Conservation (phyloP, 306 rosid species). For the Pyrus pyrifolia region DNA sequence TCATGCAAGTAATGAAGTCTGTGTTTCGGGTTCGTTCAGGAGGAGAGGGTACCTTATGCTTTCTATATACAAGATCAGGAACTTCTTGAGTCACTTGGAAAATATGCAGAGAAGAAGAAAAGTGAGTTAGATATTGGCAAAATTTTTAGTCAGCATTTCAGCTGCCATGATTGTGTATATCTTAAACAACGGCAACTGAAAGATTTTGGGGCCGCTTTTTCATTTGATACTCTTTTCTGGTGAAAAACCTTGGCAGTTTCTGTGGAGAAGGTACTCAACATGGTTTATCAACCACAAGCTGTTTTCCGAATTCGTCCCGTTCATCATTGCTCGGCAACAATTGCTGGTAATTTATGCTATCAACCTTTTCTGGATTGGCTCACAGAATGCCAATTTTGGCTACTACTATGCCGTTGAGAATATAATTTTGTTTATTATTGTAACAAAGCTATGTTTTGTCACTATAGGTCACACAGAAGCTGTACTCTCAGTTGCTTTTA, state of each 20-base stretch:
- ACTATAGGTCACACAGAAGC: constrained; percentile 84
- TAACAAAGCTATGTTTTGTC: not conserved
- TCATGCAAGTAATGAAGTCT: not conserved
- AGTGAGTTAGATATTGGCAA: constrained; percentile 28
- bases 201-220: not conserved
- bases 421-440: not conserved
- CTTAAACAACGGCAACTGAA: not conserved
- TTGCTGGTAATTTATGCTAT: constrained; percentile 53
- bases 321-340: constrained; percentile 84
- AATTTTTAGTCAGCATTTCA: not conserved
- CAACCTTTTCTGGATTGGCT: not conserved
- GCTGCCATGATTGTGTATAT: not conserved
- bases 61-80: constrained; percentile 79
- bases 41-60: constrained; percentile 83
- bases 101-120: constrained; percentile 75
- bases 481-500: constrained; percentile 75
- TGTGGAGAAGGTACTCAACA: constrained; percentile 83
- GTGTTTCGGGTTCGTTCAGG: constrained; percentile 33
- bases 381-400: not conserved
- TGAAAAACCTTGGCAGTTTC: constrained; percentile 49
- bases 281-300: constrained; percentile 96
- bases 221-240: not conserved
- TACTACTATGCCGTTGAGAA: not conserved
- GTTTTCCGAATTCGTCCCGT: constrained; percentile 80
- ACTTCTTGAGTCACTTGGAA: constrained; percentile 61